A percentile compares a stretch with the other conserved stretches of the same genome.
phyloP scores from a whole-genome alignment of 2,329 filamentous ascomycete species.

The Mariannaea sp. region DNA sequence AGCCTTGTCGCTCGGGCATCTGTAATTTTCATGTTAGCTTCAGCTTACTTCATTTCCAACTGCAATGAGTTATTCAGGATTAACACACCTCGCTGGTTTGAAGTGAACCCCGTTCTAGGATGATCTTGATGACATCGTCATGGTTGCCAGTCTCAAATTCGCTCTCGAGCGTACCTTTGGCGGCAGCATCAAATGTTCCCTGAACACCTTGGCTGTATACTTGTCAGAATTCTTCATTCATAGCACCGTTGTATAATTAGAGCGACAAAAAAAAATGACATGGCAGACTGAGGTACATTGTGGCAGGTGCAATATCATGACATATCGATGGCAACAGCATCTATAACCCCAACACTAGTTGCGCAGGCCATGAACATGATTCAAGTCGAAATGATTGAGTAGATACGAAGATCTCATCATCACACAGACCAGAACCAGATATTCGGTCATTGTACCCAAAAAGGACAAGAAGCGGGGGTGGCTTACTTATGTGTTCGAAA shows the following conservation, averaged over 20 bases:
- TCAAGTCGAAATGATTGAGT: too few species aligned
- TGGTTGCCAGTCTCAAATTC: constrained; percentile 85
- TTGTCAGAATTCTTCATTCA: too few species aligned
- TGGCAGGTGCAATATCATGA: too few species aligned
- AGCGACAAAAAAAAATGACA: too few species aligned
- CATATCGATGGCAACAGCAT: too few species aligned
- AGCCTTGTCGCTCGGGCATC: constrained; percentile 58
- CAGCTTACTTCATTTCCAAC: background rate
- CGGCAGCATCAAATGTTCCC: constrained; percentile 76
- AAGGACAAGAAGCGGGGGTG: constrained; percentile 19
- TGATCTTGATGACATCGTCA: constrained; percentile 80
- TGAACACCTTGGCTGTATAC: constrained; percentile 77
- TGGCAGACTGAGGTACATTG: too few species aligned
- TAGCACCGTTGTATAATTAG: too few species aligned
- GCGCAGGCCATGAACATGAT: background rate
- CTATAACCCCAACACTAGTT: background rate
- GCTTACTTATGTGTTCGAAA: constrained; percentile 88
- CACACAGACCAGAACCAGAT: background rate
- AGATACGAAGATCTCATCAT: background rate
- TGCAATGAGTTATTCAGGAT: background rate
- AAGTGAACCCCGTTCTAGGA: constrained; percentile 75
- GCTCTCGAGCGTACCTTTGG: constrained; percentile 74
- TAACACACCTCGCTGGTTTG: constrained; percentile 62
- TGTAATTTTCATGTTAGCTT: constrained; percentile 34
- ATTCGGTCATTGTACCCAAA: background rate